Evolutionary conservation across 2,329 filamentous ascomycete genomes (phyloP), one percentile per base, ranked within the genome.

Genomic region (Clarireedia monteithiana): DNA sequence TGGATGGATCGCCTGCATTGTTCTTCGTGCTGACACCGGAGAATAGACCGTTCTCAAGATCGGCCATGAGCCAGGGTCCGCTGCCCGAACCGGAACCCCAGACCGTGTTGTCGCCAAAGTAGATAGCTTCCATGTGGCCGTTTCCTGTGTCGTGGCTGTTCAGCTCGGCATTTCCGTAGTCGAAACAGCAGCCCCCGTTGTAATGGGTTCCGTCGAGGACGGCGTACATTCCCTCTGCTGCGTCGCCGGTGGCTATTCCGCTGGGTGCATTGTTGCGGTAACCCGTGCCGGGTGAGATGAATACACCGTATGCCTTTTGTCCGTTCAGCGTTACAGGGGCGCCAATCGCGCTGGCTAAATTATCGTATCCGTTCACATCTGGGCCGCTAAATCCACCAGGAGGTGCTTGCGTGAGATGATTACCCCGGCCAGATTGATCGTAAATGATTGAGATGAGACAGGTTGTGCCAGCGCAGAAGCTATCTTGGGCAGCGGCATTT

Each of bases 61-160:
- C 84, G 0, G 82, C 83, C 82, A 86, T 85, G 62, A 86, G 66
- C 84, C 83, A 86, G 0, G 83, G 83, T 0, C 83, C 83, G 46
- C 62, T 75, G 47, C 82, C 83, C 4, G 78, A 55, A 7, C 84
- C 83, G 6, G 67, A 68, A 20, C 83, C 83, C 79, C 80, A 84
- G 61, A 57, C 57, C 0, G 73, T 81, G 66, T 64, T 77, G 66
- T 72, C 70, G 0, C 84, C 83, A 62, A 75, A 86, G 74, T 86
- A 86, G 57, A 86, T 81, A 55, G 83, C 80, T 65, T 87, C 84
- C 83, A 87, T 87, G 63, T 85, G 82, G 14, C 80, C 83, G 53
- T 79, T 77, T 3, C 83, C 84, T 0, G 81, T 79, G 57, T 82
- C 79, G 1, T 2, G 59, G 57, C 65, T 77, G 66, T 62, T 81